Evolutionary conservation across 208 protist genomes (phyloP).

Genomic region (Wallacemonas rigidus): DNA sequence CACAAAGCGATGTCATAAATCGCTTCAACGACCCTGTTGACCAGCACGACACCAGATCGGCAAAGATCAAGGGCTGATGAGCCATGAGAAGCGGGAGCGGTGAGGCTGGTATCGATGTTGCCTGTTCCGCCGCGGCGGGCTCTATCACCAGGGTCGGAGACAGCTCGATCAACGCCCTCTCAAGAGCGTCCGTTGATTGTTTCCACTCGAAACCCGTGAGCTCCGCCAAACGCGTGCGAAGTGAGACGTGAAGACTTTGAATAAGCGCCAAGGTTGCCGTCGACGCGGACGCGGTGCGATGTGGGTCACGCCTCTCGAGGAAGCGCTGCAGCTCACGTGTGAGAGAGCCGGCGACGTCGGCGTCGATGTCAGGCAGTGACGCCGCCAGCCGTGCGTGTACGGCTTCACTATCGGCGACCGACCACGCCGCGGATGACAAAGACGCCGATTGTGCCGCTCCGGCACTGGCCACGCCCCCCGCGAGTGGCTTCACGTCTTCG

Average conservation of each 20-base stretch:
- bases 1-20: background rate
- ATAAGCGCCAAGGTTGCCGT: background rate
- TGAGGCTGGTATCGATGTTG: background rate
- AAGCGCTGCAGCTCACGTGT: background rate
- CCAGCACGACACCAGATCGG: conserved; percentile 7
- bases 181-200: background rate
- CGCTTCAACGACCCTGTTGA: background rate
- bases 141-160: background rate
- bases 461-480: background rate
- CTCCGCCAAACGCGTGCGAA: background rate
- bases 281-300: background rate
- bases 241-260: background rate
- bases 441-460: background rate
- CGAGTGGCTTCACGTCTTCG: background rate
- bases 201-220: background rate
- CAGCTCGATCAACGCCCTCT: background rate
- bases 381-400: background rate
- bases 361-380: background rate
- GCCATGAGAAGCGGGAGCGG: background rate
- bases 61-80: background rate
- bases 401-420: background rate
- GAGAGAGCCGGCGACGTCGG: background rate
- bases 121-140: background rate
- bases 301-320: background rate
- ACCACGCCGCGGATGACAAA: background rate